Percentiles rank a stretch among this genome's conserved stretches.
phyloP scores from a whole-genome alignment of 1,284 basidiomycete genomes.

The Pseudozyma flocculosa region DNA sequence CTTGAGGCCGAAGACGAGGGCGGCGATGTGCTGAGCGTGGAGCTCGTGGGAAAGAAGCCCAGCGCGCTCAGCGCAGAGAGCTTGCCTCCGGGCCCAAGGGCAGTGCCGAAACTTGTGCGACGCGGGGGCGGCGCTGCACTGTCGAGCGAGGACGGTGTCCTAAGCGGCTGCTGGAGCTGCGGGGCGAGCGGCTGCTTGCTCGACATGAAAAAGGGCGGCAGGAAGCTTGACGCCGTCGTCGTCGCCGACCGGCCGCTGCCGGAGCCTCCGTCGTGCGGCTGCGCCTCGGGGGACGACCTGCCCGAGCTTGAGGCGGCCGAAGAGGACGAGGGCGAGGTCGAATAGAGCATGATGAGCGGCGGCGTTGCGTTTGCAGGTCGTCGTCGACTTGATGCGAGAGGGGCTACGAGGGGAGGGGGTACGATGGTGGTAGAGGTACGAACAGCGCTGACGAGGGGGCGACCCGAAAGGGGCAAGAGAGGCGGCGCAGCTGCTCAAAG shows the following conservation, averaged over 20 bases:
- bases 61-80: constrained; percentile 31
- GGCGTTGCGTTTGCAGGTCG: too few species aligned
- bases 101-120: constrained; percentile 28
- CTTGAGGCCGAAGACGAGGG: background rate
- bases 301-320: constrained; percentile 25
- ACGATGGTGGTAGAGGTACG: too few species aligned
- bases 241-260: background rate
- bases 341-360: background rate
- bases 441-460: too few species aligned
- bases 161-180: background rate
- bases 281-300: constrained; percentile 26
- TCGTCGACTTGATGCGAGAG: too few species aligned
- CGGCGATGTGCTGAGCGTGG: background rate
- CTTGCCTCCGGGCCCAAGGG: constrained; percentile 14
- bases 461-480: too few species aligned
- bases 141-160: constrained; percentile 3
- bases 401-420: too few species aligned
- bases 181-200: background rate
- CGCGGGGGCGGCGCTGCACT: constrained; percentile 25
- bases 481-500: too few species aligned
- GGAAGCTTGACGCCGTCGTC: constrained; percentile 24
- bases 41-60: constrained; percentile 14
- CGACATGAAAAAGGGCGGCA: constrained; percentile 25
- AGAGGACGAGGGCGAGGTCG: constrained; percentile 20
- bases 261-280: background rate